These are phyloP conservation scores for Ceratocystis variospora DNA, from an alignment of 2,329 filamentous ascomycete species.

Conservation along the genomic window DNA sequence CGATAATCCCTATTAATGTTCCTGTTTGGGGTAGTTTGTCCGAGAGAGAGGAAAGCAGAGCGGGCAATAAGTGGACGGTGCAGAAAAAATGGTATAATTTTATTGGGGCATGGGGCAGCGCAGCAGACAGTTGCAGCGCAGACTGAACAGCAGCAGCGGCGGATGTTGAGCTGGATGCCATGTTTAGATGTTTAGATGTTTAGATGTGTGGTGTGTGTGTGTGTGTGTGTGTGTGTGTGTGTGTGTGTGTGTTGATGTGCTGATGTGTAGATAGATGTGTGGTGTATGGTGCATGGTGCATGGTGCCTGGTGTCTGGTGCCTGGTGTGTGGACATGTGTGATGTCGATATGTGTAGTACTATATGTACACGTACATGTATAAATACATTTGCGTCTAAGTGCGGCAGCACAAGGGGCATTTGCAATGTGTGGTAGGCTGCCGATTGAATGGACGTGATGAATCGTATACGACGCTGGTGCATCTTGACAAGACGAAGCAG, in stretches of 20 bases:
- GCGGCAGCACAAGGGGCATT: not conserved
- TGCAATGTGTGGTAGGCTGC: too few relatives aligned
- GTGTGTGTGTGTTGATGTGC: too few relatives aligned
- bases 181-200: too few relatives aligned
- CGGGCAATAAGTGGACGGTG: not conserved
- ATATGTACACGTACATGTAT: not conserved
- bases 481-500: too few relatives aligned
- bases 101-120: too few relatives aligned
- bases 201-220: too few relatives aligned
- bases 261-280: not conserved
- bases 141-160: too few relatives aligned
- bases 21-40: not conserved
- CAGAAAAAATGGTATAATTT: not conserved
- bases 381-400: not conserved
- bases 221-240: too few relatives aligned
- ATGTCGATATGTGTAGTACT: not conserved
- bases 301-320: not conserved
- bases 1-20: not conserved
- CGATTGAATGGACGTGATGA: too few relatives aligned
- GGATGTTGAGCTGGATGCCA: too few relatives aligned
- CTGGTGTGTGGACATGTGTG: not conserved
- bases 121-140: too few relatives aligned
- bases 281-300: not conserved
- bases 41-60: not conserved
- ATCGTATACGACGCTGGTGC: too few relatives aligned